A percentile compares a stretch with the other conserved stretches of the same genome.
Evolutionary conservation across 768 basidiomycete genomes (phyloP).

Genomic region (Leccinum uliginosum): DNA sequence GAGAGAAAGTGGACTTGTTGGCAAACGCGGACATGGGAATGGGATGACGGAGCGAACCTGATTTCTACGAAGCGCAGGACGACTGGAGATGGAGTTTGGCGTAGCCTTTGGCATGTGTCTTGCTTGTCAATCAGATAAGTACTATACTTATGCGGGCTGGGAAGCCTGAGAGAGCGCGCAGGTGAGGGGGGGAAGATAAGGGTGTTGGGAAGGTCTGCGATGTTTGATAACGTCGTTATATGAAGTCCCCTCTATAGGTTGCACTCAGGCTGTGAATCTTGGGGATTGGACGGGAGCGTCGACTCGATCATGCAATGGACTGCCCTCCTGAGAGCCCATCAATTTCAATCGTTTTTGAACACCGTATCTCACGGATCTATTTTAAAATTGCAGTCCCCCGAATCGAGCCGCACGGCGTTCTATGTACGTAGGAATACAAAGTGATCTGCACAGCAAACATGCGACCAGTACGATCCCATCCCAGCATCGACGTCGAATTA

Average conservation of each 20-base stretch:
- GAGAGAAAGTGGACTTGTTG: background rate
- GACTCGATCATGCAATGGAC: background rate
- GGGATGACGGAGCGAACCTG: slow-evolving; percentile 43
- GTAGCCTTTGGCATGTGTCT: slow-evolving; percentile 63
- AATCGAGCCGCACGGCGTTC: background rate
- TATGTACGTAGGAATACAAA: background rate
- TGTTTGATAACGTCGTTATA: background rate
- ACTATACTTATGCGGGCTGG: background rate
- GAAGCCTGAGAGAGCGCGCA: background rate
- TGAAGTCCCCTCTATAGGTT: background rate
- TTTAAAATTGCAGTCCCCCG: background rate
- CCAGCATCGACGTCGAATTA: background rate
- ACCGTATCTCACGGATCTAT: slow-evolving; percentile 7
- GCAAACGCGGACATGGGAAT: slow-evolving; percentile 5
- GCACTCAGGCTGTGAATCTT: background rate
- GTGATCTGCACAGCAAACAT: background rate
- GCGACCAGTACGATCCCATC: background rate
- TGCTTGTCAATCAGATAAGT: background rate
- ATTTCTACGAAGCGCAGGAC: slow-evolving; percentile 73
- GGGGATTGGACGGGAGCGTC: background rate
- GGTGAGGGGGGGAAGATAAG: background rate
- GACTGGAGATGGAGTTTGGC: slow-evolving; percentile 35
- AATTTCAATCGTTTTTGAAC: slow-evolving; percentile 12
- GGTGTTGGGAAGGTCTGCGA: background rate
- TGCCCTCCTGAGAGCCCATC: slow-evolving; percentile 6